Conservation (phyloP, 257 asterid genomes). For the Jaltomata sinuosa region DNA sequence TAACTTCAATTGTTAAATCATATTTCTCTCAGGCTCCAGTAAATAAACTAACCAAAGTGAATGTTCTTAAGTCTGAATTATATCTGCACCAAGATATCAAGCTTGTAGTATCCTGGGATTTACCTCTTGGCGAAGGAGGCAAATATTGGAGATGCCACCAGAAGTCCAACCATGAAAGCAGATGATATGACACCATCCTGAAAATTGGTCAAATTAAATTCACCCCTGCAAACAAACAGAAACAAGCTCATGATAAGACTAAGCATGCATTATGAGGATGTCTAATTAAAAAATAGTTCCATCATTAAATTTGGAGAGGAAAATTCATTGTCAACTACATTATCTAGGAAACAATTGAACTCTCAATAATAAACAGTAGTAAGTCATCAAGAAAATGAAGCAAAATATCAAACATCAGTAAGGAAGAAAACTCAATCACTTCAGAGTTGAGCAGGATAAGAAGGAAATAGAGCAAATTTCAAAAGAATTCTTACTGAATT, state of each 20-base stretch:
- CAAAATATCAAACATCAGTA: background rate
- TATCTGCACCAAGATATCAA: background rate
- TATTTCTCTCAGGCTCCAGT: background rate
- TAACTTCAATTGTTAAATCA: background rate
- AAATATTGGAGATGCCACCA: slow-evolving; percentile 91
- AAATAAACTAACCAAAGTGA: background rate
- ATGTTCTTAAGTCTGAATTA: background rate
- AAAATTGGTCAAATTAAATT: slow-evolving; percentile 72
- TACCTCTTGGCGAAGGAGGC: slow-evolving; percentile 86
- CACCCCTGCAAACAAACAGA: slow-evolving; percentile 56
- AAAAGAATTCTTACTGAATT: slow-evolving; percentile 15
- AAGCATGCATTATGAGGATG: background rate
- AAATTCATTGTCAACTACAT: background rate
- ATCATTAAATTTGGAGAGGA: background rate
- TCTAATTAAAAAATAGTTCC: background rate
- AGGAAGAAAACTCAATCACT: background rate
- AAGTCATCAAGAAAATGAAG: background rate
- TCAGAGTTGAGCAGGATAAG: background rate
- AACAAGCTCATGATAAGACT: background rate
- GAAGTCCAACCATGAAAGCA: slow-evolving; percentile 99
- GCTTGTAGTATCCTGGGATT: background rate
- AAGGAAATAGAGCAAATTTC: background rate
- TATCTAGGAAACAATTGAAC: background rate
- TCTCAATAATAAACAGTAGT: background rate
- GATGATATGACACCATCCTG: slow-evolving; percentile 94